phyloP scores from a whole-genome alignment of 345 rosid species.

The Salix udensis region DNA sequence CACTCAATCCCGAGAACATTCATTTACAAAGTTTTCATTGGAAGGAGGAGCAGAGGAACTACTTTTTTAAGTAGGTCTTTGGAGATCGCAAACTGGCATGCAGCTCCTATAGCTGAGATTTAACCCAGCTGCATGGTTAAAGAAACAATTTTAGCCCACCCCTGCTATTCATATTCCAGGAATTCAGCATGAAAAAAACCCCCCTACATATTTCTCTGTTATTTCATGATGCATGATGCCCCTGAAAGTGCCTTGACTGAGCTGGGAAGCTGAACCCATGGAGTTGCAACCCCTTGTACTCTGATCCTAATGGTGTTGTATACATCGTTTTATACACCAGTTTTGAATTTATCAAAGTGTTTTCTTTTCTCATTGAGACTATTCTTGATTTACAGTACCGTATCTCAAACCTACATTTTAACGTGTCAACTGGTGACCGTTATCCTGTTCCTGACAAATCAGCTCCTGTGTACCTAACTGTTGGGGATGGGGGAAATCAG shows the following conservation, averaged over 20 bases:
- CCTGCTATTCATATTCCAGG: neutral
- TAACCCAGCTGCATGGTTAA: too few relatives aligned
- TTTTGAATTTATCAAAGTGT: neutral
- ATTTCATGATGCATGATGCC: neutral
- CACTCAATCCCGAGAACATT: too few relatives aligned
- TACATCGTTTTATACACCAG: neutral
- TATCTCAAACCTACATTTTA: constrained; percentile 46
- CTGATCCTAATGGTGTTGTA: neutral
- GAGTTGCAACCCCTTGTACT: neutral
- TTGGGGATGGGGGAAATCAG: constrained; percentile 74
- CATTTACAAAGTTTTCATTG: too few relatives aligned
- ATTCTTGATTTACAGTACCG: constrained; percentile 37
- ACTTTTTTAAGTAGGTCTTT: neutral
- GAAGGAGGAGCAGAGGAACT: too few relatives aligned
- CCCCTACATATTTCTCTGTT: neutral
- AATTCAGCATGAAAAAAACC: neutral
- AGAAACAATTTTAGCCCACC: neutral
- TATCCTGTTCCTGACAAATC: constrained; percentile 40
- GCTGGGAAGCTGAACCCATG: neutral
- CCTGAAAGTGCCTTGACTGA: neutral
- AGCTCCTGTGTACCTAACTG: constrained; percentile 57
- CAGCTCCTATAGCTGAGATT: too few relatives aligned
- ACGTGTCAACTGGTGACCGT: constrained; percentile 43
- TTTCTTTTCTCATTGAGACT: constrained; percentile 1
- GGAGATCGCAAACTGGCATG: neutral